phyloP scores from a whole-genome alignment of 495 filamentous ascomycete genomes.

The Penicillium parvum region DNA sequence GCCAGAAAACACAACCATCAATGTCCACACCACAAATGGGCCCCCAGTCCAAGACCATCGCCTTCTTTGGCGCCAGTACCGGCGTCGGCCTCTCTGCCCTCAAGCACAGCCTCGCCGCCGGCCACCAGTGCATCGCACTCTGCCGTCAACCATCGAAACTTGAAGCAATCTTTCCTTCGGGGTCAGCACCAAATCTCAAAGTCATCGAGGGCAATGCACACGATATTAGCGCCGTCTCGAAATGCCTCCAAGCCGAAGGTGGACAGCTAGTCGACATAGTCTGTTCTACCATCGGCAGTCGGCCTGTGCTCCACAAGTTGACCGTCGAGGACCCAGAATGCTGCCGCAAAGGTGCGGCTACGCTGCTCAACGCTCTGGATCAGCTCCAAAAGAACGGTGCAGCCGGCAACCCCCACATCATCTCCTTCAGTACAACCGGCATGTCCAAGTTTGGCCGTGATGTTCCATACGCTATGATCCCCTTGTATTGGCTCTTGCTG shows the following conservation, averaged over 20 bases:
- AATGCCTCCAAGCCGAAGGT: conserved; percentile 27
- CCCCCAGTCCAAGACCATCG: conserved; percentile 26
- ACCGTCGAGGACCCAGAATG: conserved; percentile 52
- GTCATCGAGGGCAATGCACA: conserved; percentile 51
- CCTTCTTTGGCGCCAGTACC: conserved; percentile 52
- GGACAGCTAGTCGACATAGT: conserved; percentile 25
- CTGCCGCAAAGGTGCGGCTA: conserved; percentile 47
- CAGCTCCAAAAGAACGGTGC: conserved; percentile 14
- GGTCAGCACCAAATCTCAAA: conserved; percentile 34
- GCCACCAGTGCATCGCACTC: conserved; percentile 47
- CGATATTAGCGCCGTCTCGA: conserved; percentile 36
- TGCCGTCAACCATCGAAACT: conserved; percentile 63
- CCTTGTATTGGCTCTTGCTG: conserved; percentile 50
- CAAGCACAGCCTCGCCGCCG: conserved; percentile 44
- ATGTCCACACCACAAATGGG: conserved; percentile 7
- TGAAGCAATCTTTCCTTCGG: conserved; percentile 34
- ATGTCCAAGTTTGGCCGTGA: conserved; percentile 45
- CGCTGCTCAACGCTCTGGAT: conserved; percentile 44
- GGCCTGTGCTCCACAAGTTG: conserved; percentile 18
- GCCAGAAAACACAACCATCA: no score
- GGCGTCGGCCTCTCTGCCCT: conserved; percentile 46
- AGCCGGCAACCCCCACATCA: conserved; percentile 36
- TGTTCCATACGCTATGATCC: conserved; percentile 44
- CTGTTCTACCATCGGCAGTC: conserved; percentile 32
- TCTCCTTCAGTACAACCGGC: conserved; percentile 53